Conservation (phyloP, 805 yeast species). For the Teunomyces aglyptinius region DNA sequence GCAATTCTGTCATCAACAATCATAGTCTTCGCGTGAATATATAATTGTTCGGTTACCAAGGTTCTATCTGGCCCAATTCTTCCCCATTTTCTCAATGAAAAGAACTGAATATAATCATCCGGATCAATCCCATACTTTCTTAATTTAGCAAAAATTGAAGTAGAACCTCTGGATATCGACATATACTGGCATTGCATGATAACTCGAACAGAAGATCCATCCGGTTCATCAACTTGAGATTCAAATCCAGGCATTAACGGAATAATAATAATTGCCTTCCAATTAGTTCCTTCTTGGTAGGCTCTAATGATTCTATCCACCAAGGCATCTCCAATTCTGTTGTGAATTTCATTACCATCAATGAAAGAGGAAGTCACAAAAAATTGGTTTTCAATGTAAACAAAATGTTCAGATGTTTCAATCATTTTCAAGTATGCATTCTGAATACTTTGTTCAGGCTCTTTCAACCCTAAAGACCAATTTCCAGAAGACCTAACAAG, state of each 20-base stretch:
- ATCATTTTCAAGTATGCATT: constrained; percentile 88
- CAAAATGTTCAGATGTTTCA: constrained; percentile 88
- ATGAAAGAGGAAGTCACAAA: constrained; percentile 86
- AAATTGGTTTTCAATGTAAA: constrained; percentile 94
- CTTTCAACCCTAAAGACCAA: constrained; percentile 90
- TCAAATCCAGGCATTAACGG: constrained; percentile 98
- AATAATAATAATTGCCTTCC: constrained; percentile 90
- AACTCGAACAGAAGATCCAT: constrained; percentile 91
- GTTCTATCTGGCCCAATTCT: constrained; percentile 72
- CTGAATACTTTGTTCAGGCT: constrained; percentile 86
- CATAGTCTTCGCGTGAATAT: constrained; percentile 90
- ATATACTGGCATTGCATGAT: constrained; percentile 96
- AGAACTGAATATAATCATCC: constrained; percentile 87
- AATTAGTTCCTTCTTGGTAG: constrained; percentile 64
- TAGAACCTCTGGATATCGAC: constrained; percentile 86
- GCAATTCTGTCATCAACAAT: constrained; percentile 92
- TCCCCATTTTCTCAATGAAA: constrained; percentile 94
- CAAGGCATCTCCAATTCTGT: constrained; percentile 91
- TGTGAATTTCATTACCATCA: constrained; percentile 80
- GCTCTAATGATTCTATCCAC: constrained; percentile 96
- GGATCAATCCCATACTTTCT: constrained; percentile 81
- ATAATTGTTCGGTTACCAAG: constrained; percentile 85
- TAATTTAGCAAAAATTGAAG: constrained; percentile 82
- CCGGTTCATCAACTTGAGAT: constrained; percentile 87
- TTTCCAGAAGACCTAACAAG: constrained; percentile 82